These are phyloP conservation scores for Pythium rhizo-oryzae DNA, from an alignment of 352 stramenopile species.

Conservation along the genomic window DNA sequence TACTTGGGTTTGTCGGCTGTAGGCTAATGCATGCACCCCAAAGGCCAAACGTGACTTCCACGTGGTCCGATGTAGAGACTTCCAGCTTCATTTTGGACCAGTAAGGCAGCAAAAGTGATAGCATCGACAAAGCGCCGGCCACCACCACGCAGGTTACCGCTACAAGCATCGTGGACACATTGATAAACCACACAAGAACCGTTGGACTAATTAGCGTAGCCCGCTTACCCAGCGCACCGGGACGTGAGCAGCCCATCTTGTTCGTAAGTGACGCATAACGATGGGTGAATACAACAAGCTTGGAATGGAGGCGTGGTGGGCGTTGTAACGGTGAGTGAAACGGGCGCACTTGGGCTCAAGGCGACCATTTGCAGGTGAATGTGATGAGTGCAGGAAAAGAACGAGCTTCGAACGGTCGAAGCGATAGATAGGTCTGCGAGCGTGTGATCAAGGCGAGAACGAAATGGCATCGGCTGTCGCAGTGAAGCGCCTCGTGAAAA, in stretches of 20 bases:
- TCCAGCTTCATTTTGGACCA: constrained; percentile 42
- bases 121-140: constrained; percentile 37
- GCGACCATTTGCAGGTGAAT: background rate
- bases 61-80: constrained; percentile 8
- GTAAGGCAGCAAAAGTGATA: constrained; percentile 54
- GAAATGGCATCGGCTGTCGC: constrained; percentile 1
- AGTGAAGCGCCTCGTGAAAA: constrained; percentile 20
- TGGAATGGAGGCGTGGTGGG: too few relatives aligned
- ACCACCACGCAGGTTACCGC: constrained; percentile 39
- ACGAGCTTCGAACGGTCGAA: too few relatives aligned
- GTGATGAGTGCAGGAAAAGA: too few relatives aligned
- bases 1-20: constrained; percentile 28
- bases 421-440: too few relatives aligned
- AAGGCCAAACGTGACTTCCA: constrained; percentile 54
- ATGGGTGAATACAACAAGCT: background rate
- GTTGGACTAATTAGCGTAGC: background rate
- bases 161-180: constrained; percentile 15
- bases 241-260: constrained; percentile 53
- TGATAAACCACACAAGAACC: background rate
- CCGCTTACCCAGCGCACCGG: constrained; percentile 42
- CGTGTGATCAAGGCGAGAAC: too few relatives aligned
- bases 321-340: constrained; percentile 1
- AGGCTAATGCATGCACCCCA: constrained; percentile 61
- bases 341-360: background rate
- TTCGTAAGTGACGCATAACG: background rate